These are phyloP conservation scores for Mycena kentingensis DNA, from an alignment of 768 basidiomycete genomes.

Conservation along the genomic window DNA sequence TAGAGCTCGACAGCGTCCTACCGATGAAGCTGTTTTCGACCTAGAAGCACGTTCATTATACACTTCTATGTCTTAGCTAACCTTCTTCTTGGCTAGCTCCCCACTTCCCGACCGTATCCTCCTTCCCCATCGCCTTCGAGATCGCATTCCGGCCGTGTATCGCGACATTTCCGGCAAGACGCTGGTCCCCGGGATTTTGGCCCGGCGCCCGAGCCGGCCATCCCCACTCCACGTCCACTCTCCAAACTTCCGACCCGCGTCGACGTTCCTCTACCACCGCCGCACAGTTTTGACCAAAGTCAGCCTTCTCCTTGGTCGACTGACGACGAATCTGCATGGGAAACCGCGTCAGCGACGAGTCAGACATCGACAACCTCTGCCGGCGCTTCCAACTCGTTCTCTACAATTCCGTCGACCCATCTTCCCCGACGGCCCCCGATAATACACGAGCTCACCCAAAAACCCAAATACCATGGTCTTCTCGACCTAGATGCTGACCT, in stretches of 20 bases:
- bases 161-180: constrained; percentile 30
- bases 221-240: constrained; percentile 27
- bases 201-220: constrained; percentile 38
- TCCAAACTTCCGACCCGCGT: constrained; percentile 19
- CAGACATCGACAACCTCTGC: constrained; percentile 62
- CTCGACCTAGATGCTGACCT: constrained; percentile 45
- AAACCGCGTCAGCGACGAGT: constrained; percentile 65
- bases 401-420: constrained; percentile 30
- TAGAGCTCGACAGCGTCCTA: constrained; percentile 58
- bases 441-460: constrained; percentile 16
- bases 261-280: constrained; percentile 10
- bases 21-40: constrained; percentile 41
- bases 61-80: constrained; percentile 24
- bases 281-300: no score
- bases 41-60: constrained; percentile 31
- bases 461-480: constrained; percentile 30
- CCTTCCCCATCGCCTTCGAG: constrained; percentile 58
- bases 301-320: constrained; percentile 76
- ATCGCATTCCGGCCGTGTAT: constrained; percentile 41
- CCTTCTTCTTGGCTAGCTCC: constrained; percentile 32
- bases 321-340: constrained; percentile 79
- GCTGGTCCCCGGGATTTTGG: background rate
- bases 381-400: constrained; percentile 24
- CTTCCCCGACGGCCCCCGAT: constrained; percentile 10
- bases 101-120: constrained; percentile 50